Evolutionary conservation across 2,329 filamentous ascomycete genomes (phyloP).

Genomic region (Aureobasidium sp.): DNA sequence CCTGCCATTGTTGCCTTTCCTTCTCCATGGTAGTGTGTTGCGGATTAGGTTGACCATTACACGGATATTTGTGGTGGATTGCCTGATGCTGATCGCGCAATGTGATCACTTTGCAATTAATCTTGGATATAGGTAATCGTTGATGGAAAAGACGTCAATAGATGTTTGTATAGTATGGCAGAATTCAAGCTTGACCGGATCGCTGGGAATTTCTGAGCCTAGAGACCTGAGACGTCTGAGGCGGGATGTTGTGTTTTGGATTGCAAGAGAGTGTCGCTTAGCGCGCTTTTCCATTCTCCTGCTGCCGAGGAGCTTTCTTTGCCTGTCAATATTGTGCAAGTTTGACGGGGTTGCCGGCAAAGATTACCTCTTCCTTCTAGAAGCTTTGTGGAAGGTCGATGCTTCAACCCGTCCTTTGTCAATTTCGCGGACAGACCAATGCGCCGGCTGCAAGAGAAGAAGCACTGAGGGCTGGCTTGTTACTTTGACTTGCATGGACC

Average conservation of each 20-base stretch:
- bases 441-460: background rate
- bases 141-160: background rate
- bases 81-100: background rate
- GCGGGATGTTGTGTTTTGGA: background rate
- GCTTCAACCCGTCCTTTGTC: background rate
- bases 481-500: background rate
- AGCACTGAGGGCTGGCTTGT: background rate
- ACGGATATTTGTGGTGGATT: background rate
- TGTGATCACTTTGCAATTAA: background rate
- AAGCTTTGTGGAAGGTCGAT: slow-evolving; percentile 4
- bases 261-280: slow-evolving; percentile 1
- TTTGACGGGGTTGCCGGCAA: background rate
- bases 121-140: background rate
- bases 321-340: slow-evolving; percentile 3
- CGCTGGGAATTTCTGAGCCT: background rate
- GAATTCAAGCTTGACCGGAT: background rate
- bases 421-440: slow-evolving; percentile 1
- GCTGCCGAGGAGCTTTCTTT: background rate
- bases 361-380: background rate
- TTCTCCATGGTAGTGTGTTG: background rate
- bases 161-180: background rate
- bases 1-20: background rate
- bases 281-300: background rate
- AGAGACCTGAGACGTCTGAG: background rate
- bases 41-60: background rate